Conservation (phyloP, 352 stramenopile species). For the Blastocystis hominis region DNA sequence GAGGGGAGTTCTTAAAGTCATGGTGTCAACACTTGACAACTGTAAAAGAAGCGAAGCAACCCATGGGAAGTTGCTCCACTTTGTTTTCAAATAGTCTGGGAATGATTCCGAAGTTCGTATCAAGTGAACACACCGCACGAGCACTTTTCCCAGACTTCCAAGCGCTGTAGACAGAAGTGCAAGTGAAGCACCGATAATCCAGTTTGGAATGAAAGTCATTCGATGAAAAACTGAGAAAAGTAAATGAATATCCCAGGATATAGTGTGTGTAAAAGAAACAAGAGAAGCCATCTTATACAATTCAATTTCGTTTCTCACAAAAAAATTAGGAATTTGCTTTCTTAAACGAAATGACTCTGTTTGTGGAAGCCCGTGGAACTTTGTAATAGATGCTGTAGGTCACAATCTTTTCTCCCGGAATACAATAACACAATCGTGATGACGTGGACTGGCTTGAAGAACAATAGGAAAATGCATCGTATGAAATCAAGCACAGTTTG, state of each 20-base stretch:
- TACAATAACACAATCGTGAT: not conserved
- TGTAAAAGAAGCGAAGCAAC: constrained; percentile 17
- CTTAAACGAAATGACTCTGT: too few relatives aligned
- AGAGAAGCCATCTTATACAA: not conserved
- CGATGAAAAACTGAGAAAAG: not conserved
- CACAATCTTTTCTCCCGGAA: not conserved
- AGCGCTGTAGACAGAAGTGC: constrained; percentile 34
- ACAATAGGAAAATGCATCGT: not conserved
- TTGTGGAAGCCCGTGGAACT: too few relatives aligned
- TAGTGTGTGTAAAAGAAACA: not conserved
- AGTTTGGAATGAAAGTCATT: constrained; percentile 30
- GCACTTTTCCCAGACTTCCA: constrained; percentile 38
- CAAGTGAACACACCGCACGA: constrained; percentile 39
- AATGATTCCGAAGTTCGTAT: not conserved
- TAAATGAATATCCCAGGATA: not conserved
- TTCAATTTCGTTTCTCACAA: too few relatives aligned
- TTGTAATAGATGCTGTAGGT: not conserved
- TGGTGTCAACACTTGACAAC: not conserved
- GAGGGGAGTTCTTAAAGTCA: not conserved
- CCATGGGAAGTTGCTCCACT: constrained; percentile 30
- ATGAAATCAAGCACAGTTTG: constrained; percentile 24
- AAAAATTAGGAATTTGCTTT: too few relatives aligned
- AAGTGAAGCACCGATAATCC: not conserved
- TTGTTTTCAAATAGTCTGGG: not conserved
- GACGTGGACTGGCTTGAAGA: not conserved